Evolutionary conservation across 805 yeast species (phyloP), one percentile per base, ranked within the genome.

Genomic region (Pichia californica): DNA sequence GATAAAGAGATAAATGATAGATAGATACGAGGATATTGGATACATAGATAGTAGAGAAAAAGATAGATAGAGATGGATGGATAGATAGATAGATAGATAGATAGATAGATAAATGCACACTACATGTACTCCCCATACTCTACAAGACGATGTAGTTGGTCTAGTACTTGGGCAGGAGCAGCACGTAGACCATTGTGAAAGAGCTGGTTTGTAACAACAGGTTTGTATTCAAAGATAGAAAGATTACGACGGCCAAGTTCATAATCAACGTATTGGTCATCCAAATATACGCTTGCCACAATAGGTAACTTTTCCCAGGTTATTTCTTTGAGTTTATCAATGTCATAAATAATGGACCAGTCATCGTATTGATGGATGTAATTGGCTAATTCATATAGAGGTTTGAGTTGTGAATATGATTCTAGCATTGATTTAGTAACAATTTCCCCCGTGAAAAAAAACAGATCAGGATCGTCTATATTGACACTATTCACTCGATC

Each of bases 181-280:
- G 67, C 67, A 25, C 76, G 59, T 14, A 73, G 49, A 0, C 81
- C 81, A 49, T 71, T 69, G 51, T 76, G 80, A 56, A 76, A 74
- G 44, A 55, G 67, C 41, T 73, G 76, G 49, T 69, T 71, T 28
- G 77, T 69, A n/a, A 71, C 61, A 43, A 58, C 67, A 31, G 64
- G 63, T 27, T 70, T 71, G 43, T 57, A 55, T 51, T 62, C 65
- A 34, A 57, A 55, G 6, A 48, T 16, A 2, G 41, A 30, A 14
- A 15, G 16, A 37, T 52, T 46, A 4, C 47, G 43, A 15, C 53
- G 15, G 16, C 71, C 58, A 26, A 71, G 46, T 14, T 64, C 64
- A 45, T 69, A 71, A 52, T 73, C 78, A 35, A 76, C 80, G 52
- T 74, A 76, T 52, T 70, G 76, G 52, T 76, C 81, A 44, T 68